Percentiles rank a stretch among this genome's conserved stretches.
These are phyloP conservation scores for Tephrocybe sp. DNA, from an alignment of 768 basidiomycete genomes.

Conservation along the genomic window DNA sequence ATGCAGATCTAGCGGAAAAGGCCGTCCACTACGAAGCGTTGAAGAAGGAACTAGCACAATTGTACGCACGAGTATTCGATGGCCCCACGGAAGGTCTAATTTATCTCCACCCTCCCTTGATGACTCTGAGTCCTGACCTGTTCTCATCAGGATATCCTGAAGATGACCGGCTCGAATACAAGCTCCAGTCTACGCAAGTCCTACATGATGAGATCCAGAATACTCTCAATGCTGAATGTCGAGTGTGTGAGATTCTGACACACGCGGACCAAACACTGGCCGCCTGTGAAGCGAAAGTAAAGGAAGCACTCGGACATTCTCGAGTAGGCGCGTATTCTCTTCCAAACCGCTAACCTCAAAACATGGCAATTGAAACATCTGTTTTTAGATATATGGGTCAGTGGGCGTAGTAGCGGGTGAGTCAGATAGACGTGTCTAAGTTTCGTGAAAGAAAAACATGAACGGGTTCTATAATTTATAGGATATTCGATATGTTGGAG, in stretches of 20 bases:
- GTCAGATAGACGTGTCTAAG: conserved; percentile 4
- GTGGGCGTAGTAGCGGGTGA: conserved; percentile 39
- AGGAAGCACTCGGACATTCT: conserved; percentile 39
- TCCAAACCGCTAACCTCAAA: too few species aligned
- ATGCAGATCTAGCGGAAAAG: conserved; percentile 34
- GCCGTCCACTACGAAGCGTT: conserved; percentile 25
- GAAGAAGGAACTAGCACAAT: conserved; percentile 34
- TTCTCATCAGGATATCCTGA: conserved; percentile 39
- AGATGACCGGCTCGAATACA: conserved; percentile 43
- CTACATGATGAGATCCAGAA: conserved; percentile 36
- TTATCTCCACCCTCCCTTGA: not conserved
- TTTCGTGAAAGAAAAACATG: not conserved
- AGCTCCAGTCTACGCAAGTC: conserved; percentile 30
- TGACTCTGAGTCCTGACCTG: not conserved
- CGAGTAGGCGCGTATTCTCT: conserved; percentile 32
- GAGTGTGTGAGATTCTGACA: conserved; percentile 37
- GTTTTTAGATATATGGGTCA: conserved; percentile 40
- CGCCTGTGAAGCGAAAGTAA: conserved; percentile 28
- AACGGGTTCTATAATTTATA: conserved; percentile 16
- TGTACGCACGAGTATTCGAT: conserved; percentile 43
- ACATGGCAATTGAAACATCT: conserved; percentile 1
- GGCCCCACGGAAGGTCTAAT: conserved; percentile 41
- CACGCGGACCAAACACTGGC: conserved; percentile 36
- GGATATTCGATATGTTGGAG: conserved; percentile 42
- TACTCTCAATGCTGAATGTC: conserved; percentile 37